phyloP scores from a whole-genome alignment of 257 asterid species.

The Anisodus acutangulus region DNA sequence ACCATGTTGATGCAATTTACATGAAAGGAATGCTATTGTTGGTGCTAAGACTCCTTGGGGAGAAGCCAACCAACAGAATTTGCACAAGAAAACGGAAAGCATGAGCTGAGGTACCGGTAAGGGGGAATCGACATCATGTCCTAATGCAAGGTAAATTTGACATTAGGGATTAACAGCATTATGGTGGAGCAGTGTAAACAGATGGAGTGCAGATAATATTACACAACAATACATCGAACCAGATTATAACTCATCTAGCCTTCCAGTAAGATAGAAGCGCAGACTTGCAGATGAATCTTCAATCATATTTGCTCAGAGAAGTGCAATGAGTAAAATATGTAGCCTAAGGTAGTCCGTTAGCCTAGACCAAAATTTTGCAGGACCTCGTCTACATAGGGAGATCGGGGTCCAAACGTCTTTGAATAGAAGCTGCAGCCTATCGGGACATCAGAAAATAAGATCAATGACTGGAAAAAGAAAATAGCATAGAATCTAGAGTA shows the following conservation, averaged over 20 bases:
- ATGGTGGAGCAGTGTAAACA: neutral
- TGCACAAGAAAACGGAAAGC: neutral
- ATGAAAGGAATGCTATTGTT: no score
- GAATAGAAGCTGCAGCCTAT: conserved; percentile 98
- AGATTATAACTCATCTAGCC: conserved; percentile 18
- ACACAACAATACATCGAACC: neutral
- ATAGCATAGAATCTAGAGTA: neutral
- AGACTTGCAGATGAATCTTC: conserved; percentile 8
- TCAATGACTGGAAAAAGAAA: neutral
- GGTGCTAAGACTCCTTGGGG: no score
- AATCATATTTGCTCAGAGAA: neutral
- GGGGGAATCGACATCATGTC: neutral
- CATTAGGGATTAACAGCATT: neutral
- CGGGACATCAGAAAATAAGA: neutral
- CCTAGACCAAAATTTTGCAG: conserved; percentile 15
- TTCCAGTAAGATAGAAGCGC: neutral
- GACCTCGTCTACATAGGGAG: conserved; percentile 53
- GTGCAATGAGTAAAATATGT: neutral
- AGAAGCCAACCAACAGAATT: no score
- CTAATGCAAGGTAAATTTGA: neutral
- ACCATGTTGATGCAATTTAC: no score
- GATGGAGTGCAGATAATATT: neutral
- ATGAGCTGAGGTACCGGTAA: neutral
- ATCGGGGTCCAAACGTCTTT: conserved; percentile 95
- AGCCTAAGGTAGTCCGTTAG: conserved; percentile 1